Evolutionary conservation across 805 yeast genomes (phyloP).

Genomic region (Sporopachydermia quercuum): DNA sequence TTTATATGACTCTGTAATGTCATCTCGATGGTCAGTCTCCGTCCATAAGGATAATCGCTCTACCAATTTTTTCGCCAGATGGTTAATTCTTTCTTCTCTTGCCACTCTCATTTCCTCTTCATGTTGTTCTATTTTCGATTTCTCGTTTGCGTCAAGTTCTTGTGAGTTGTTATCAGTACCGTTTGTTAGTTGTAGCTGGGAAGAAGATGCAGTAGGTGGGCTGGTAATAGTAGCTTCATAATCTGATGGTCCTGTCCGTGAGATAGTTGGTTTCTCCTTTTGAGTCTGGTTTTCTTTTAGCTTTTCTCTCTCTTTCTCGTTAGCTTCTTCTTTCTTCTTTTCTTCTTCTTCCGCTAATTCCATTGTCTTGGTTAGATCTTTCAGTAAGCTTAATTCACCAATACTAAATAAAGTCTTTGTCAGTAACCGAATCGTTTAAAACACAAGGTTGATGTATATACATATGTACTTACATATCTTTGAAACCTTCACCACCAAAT

Average conservation of each 20-base stretch:
- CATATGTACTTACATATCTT: slow-evolving; percentile 24
- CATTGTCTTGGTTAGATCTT: slow-evolving; percentile 53
- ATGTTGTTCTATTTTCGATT: slow-evolving; percentile 41
- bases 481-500: slow-evolving; percentile 87
- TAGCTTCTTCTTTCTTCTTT: slow-evolving; percentile 17
- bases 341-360: slow-evolving; percentile 35
- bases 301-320: slow-evolving; percentile 2
- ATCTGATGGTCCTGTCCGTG: slow-evolving; percentile 6
- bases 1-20: slow-evolving; percentile 47
- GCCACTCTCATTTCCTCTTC: slow-evolving; percentile 67
- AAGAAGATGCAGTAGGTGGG: slow-evolving; percentile 2
- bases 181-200: slow-evolving; percentile 10
- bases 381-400: slow-evolving; percentile 73
- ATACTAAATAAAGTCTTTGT: slow-evolving; percentile 28
- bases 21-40: slow-evolving; percentile 48
- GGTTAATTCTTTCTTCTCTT: slow-evolving; percentile 48
- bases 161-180: slow-evolving; percentile 19
- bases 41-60: slow-evolving; percentile 39
- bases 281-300: background rate
- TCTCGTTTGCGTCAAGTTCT: slow-evolving; percentile 25
- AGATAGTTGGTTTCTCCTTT: slow-evolving; percentile 4
- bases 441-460: background rate
- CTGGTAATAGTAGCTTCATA: too few relatives aligned
- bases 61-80: slow-evolving; percentile 41
- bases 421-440: slow-evolving; percentile 8